Evolutionary conservation across 805 yeast genomes (phyloP), one percentile per base, ranked within the genome.

Genomic region (Nakazawaea ishiwadae): DNA sequence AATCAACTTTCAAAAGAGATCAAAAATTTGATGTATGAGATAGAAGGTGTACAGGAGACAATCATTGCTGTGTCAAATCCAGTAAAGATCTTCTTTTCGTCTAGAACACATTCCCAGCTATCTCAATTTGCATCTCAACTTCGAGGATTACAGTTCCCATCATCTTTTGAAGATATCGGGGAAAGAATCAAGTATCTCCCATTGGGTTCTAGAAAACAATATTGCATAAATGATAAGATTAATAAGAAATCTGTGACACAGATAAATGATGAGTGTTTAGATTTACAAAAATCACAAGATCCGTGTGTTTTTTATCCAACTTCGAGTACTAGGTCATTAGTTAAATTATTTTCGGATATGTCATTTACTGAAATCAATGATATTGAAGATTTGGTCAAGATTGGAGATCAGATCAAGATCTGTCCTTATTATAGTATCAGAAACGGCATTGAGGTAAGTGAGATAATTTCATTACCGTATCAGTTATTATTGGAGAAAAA

Each of bases 91-190:
- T 75, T 62, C 50, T 89, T 80, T 54, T 71, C 95, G 0, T 87
- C 96, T 2, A 67, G 98, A 59, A 90, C 98, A 0, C 97, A 90
- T 54, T 86, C 96, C 0, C 98, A 90, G 56, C 64, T 90, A 34
- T 68, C 69, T 28, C 98, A 90, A 54, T 85, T 90, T 53, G 76
- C 88, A 0, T 73, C 76, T 12, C 96, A 91, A 51, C 60, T 90
- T 29, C 56, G 67, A 33, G 53, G 83, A 18, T 77, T 95, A 0
- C 47, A 62, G 0, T 81, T 87, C 43, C 82, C 84, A 2, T 73
- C 95, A 0, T 74, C 89, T 0, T 65, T 79, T 42, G 41, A 54
- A 2, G 31, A 62, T 0, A 18, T 32, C n/a, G 45, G 51, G 1
- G 93, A 84, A 56, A 66, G 77, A 36, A 65, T 75, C 4, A 85